These are phyloP conservation scores for Apiospora sp. DNA, from an alignment of 2,329 filamentous ascomycete genomes.

Conservation along the genomic window DNA sequence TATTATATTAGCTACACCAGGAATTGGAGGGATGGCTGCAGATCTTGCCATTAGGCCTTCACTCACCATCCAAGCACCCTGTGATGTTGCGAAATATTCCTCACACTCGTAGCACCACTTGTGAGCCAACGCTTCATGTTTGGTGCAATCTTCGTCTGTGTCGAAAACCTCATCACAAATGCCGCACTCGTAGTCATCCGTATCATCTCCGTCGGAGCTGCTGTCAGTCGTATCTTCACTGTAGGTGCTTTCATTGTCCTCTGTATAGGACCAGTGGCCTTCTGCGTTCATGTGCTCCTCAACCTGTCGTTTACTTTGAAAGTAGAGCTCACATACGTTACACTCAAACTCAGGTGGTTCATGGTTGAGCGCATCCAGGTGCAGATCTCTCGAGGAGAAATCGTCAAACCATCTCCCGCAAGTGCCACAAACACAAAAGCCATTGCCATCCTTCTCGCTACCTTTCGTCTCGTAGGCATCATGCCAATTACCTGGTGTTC, in stretches of 20 bases:
- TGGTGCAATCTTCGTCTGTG: slow-evolving; percentile 27
- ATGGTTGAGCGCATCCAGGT: slow-evolving; percentile 43
- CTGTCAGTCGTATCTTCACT: neutral
- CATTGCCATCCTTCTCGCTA: too few species aligned
- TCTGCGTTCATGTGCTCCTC: neutral
- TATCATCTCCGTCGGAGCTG: neutral
- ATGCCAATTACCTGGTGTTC: neutral
- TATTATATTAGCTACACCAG: neutral
- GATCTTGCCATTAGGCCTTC: too few species aligned
- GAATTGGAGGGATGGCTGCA: too few species aligned
- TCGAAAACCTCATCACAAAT: slow-evolving; percentile 35
- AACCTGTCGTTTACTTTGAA: neutral
- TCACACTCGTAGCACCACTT: slow-evolving; percentile 45
- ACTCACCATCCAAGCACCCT: slow-evolving; percentile 43
- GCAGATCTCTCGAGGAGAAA: slow-evolving; percentile 30
- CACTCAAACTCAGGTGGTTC: slow-evolving; percentile 29
- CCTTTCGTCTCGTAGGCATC: too few species aligned
- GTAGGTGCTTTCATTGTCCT: neutral
- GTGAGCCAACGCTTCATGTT: slow-evolving; percentile 43
- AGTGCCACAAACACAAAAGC: too few species aligned
- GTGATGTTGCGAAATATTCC: slow-evolving; percentile 42
- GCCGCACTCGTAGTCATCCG: slow-evolving; percentile 33
- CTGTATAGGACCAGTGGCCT: neutral
- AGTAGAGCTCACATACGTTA: neutral
- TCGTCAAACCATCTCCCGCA: slow-evolving; percentile 25